A percentile compares a stretch with the other conserved stretches of the same genome.
These are phyloP conservation scores for Arabis hirsuta DNA, from an alignment of 345 rosid species.

Conservation along the genomic window DNA sequence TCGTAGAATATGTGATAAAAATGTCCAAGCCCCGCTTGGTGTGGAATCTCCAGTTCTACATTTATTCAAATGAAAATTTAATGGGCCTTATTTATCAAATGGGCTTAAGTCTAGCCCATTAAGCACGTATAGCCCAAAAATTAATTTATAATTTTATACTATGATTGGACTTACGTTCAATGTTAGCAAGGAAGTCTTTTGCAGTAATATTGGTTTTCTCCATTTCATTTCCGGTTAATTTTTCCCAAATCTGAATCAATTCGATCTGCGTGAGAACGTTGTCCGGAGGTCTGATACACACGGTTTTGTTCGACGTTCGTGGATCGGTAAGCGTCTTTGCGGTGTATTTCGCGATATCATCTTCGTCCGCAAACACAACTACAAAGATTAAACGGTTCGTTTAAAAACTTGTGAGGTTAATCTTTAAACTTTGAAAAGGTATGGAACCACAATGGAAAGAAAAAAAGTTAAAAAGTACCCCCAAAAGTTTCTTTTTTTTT, in stretches of 20 bases:
- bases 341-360: constrained; percentile 67
- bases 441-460: background rate
- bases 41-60: constrained; percentile 61
- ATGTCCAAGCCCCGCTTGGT: constrained; percentile 74
- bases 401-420: background rate
- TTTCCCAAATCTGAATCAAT: constrained; percentile 74
- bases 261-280: constrained; percentile 66
- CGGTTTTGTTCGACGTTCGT: constrained; percentile 65
- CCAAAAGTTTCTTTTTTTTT: background rate
- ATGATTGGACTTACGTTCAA: constrained; percentile 49
- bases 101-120: constrained; percentile 7
- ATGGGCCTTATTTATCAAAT: background rate
- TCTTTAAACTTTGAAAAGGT: background rate
- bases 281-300: constrained; percentile 57
- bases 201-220: constrained; percentile 54
- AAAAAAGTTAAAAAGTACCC: background rate
- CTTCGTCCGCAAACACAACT: constrained; percentile 71
- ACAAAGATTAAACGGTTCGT: constrained; percentile 1
- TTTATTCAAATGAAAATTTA: background rate
- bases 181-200: constrained; percentile 63
- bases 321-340: constrained; percentile 74
- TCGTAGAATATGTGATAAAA: constrained; percentile 84
- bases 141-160: too few relatives aligned
- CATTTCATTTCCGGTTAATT: constrained; percentile 50
- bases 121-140: background rate